These are phyloP conservation scores for Macadamia integrifolia DNA, from an alignment of 164 flowering plant genomes.

Conservation along the genomic window DNA sequence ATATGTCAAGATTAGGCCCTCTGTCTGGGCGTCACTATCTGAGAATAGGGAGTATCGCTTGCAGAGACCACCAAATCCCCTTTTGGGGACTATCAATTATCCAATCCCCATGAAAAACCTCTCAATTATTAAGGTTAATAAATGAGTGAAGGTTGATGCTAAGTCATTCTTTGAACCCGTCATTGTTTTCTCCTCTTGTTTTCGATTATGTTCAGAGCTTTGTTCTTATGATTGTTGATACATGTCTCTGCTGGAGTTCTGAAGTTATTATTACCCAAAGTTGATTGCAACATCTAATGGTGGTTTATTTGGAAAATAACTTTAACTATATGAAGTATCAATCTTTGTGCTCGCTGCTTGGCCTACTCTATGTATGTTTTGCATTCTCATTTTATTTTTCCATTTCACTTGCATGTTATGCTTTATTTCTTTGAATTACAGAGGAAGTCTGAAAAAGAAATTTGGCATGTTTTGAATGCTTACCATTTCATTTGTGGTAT, in stretches of 20 bases:
- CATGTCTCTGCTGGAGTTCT: background rate
- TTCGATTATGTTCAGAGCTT: background rate
- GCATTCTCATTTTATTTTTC: too few relatives aligned
- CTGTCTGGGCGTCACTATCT: constrained; percentile 62
- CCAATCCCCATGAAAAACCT: constrained; percentile 93
- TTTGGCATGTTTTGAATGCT: too few relatives aligned
- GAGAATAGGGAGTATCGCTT: constrained; percentile 76
- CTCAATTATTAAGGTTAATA: constrained; percentile 61
- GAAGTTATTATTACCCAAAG: background rate
- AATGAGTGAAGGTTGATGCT: background rate
- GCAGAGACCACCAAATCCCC: constrained; percentile 86
- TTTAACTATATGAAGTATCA: too few relatives aligned
- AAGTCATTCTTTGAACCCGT: background rate
- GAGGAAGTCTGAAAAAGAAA: too few relatives aligned
- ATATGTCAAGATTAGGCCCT: constrained; percentile 35
- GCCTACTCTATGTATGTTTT: too few relatives aligned
- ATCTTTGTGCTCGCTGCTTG: too few relatives aligned
- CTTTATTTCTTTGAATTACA: too few relatives aligned
- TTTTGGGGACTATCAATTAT: constrained; percentile 87
- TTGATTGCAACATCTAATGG: too few relatives aligned
- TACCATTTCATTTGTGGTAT: too few relatives aligned
- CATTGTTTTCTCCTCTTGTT: background rate
- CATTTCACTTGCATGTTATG: too few relatives aligned
- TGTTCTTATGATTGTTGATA: background rate
- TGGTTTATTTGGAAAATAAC: too few relatives aligned